These are phyloP conservation scores for Suillus hirtellus DNA, from an alignment of 768 basidiomycete genomes.

Conservation along the genomic window DNA sequence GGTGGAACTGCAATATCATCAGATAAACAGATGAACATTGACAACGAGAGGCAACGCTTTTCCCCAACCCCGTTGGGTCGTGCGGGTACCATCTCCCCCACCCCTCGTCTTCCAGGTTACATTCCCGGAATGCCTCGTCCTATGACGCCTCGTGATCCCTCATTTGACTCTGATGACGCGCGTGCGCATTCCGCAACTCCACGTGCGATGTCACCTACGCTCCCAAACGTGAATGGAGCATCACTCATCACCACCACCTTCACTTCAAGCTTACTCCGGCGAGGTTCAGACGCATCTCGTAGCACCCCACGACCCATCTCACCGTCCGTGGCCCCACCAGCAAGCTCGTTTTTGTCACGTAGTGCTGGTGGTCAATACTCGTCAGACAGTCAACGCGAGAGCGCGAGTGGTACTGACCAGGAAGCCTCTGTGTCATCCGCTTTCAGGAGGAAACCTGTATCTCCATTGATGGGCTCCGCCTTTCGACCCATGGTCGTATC, in stretches of 20 bases:
- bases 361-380: slow-evolving; percentile 66
- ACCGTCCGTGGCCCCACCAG: slow-evolving; percentile 41
- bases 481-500: slow-evolving; percentile 63
- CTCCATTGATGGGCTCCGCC: slow-evolving; percentile 61
- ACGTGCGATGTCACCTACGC: slow-evolving; percentile 69
- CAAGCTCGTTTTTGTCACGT: slow-evolving; percentile 51
- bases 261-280: slow-evolving; percentile 42
- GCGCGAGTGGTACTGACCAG: slow-evolving; percentile 33
- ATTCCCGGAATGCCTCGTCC: slow-evolving; percentile 89
- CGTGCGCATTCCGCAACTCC: slow-evolving; percentile 73
- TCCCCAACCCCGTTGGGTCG: slow-evolving; percentile 60
- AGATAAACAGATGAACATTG: slow-evolving; percentile 51
- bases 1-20: slow-evolving; percentile 72
- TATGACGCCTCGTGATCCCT: slow-evolving; percentile 80
- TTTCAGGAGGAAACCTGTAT: slow-evolving; percentile 66
- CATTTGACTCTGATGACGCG: slow-evolving; percentile 68
- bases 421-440: slow-evolving; percentile 53
- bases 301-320: slow-evolving; percentile 50
- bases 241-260: slow-evolving; percentile 37
- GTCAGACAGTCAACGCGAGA: slow-evolving; percentile 50
- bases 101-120: slow-evolving; percentile 72
- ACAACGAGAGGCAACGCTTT: slow-evolving; percentile 51
- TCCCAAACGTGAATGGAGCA: slow-evolving; percentile 36
- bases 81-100: slow-evolving; percentile 51
- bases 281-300: slow-evolving; percentile 58